These are phyloP conservation scores for Penicillium frequentans DNA, from an alignment of 2,329 filamentous ascomycete genomes.

Conservation along the genomic window DNA sequence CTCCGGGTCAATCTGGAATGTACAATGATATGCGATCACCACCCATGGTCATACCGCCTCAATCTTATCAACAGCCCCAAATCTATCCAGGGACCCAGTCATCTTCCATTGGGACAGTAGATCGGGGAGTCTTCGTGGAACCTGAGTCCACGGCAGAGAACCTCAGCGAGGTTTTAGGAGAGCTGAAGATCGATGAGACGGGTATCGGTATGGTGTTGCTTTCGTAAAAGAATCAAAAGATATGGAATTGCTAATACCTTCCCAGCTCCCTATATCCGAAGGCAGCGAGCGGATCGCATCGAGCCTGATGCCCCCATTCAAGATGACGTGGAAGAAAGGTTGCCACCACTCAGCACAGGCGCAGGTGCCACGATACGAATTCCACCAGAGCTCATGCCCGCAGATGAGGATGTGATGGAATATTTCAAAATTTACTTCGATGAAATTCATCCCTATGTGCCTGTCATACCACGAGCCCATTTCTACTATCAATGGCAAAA, in stretches of 20 bases:
- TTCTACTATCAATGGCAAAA: constrained; percentile 91
- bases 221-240: background rate
- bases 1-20: constrained; percentile 28
- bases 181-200: constrained; percentile 81
- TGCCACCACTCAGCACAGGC: constrained; percentile 67
- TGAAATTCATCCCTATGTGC: constrained; percentile 89
- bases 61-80: constrained; percentile 29
- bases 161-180: constrained; percentile 77
- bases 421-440: constrained; percentile 91
- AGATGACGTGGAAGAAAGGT: constrained; percentile 69
- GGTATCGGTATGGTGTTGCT: constrained; percentile 68
- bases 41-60: constrained; percentile 31
- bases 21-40: constrained; percentile 33
- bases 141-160: constrained; percentile 69
- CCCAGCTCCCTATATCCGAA: constrained; percentile 79
- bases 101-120: constrained; percentile 28
- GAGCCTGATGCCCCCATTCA: constrained; percentile 57
- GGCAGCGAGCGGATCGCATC: constrained; percentile 52
- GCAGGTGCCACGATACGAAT: constrained; percentile 80
- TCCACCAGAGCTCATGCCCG: constrained; percentile 88
- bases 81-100: constrained; percentile 28
- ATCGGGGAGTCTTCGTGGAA: constrained; percentile 55
- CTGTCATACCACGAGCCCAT: constrained; percentile 76
- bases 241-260: constrained; percentile 6
- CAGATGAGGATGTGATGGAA: constrained; percentile 74